phyloP scores from a whole-genome alignment of 1,284 basidiomycete genomes.

The Cryptococcus hybrid region DNA sequence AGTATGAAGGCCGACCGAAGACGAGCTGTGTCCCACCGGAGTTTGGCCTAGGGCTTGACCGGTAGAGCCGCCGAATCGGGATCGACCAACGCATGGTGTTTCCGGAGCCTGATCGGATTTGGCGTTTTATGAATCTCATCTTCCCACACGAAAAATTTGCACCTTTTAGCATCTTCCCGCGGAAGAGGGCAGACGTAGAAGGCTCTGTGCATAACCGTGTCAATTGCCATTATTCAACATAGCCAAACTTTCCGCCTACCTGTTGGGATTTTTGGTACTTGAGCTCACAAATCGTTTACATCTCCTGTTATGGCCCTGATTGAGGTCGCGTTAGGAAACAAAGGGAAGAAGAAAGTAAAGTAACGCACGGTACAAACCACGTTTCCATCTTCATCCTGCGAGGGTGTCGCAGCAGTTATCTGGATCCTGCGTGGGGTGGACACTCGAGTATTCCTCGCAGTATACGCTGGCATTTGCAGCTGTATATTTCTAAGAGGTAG shows the following conservation, averaged over 20 bases:
- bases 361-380: neutral
- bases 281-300: neutral
- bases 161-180: slow-evolving; percentile 31
- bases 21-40: neutral
- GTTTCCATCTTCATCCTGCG: neutral
- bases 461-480: too few species aligned
- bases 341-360: neutral
- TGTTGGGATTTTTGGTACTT: neutral
- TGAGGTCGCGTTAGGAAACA: neutral
- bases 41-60: neutral
- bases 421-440: neutral
- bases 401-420: neutral
- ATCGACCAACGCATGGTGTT: slow-evolving; percentile 3
- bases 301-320: neutral
- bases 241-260: neutral
- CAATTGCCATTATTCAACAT: too few species aligned
- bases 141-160: slow-evolving; percentile 48
- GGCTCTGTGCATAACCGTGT: slow-evolving; percentile 8
- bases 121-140: slow-evolving; percentile 23
- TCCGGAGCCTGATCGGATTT: neutral
- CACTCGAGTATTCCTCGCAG: too few species aligned
- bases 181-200: slow-evolving; percentile 41
- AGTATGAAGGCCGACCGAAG: neutral
- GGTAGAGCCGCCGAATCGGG: neutral
- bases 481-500: too few species aligned